Evolutionary conservation across 2,329 filamentous ascomycete genomes (phyloP).

Genomic region (Monosporascus sp.): DNA sequence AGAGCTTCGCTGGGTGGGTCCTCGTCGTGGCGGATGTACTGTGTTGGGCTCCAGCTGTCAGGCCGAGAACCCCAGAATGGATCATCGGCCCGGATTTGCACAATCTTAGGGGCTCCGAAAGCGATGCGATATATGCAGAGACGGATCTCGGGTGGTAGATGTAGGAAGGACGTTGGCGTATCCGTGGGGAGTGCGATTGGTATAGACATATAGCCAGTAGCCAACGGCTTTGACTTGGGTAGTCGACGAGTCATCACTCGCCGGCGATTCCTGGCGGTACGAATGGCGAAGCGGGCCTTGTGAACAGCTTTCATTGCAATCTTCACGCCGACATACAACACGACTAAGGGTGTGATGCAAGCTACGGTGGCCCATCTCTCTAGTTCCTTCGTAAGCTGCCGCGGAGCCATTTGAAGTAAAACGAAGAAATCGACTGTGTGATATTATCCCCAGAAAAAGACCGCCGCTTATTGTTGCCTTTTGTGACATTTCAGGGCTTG

Average conservation of each 20-base stretch:
- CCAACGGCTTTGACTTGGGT: constrained; percentile 9
- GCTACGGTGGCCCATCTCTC: no score
- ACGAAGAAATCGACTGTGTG: no score
- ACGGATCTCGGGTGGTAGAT: constrained; percentile 8
- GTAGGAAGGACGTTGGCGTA: constrained; percentile 6
- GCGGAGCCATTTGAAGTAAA: no score
- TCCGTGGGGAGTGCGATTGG: not conserved
- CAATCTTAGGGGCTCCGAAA: not conserved
- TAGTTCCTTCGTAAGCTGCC: no score
- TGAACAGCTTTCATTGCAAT: no score
- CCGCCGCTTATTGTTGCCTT: no score
- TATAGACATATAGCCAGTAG: not conserved
- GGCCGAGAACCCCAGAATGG: constrained; percentile 8
- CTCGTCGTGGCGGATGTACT: constrained; percentile 9
- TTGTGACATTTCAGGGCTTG: no score
- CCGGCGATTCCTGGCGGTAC: not conserved
- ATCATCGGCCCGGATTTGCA: constrained; percentile 1
- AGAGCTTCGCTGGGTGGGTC: constrained; percentile 8
- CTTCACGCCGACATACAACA: no score
- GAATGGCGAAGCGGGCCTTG: no score
- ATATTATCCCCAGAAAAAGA: no score
- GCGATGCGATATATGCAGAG: constrained; percentile 9
- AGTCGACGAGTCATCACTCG: constrained; percentile 5
- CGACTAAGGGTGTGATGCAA: no score
- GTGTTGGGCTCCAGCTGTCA: not conserved